These are phyloP conservation scores for Phytophthora citricola DNA, from an alignment of 352 stramenopile genomes.

Conservation along the genomic window DNA sequence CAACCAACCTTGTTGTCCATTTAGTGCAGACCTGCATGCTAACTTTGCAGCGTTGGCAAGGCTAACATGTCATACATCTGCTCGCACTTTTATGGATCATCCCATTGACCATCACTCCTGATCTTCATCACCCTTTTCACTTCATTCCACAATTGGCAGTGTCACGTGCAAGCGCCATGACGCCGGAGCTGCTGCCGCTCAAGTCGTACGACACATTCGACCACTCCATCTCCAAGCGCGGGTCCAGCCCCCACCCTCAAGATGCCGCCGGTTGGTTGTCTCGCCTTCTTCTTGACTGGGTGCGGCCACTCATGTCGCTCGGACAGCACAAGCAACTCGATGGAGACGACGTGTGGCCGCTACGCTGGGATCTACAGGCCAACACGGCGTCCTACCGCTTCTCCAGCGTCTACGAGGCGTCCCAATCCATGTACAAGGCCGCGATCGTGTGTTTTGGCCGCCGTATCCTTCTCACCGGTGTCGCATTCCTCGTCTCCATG, in stretches of 20 bases:
- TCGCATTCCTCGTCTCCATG: conserved; percentile 55
- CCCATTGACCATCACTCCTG: conserved; percentile 22
- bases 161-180: conserved; percentile 1
- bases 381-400: conserved; percentile 32
- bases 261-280: conserved; percentile 38
- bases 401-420: conserved; percentile 29
- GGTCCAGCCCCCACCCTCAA: conserved; percentile 26
- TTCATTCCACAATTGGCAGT: conserved; percentile 15
- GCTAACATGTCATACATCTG: background rate
- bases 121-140: background rate
- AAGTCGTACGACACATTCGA: conserved; percentile 43
- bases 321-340: conserved; percentile 56
- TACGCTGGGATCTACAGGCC: conserved; percentile 40
- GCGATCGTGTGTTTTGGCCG: conserved; percentile 44
- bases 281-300: conserved; percentile 55
- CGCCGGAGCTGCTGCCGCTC: conserved; percentile 24
- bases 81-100: background rate
- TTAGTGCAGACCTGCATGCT: background rate
- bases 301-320: conserved; percentile 51
- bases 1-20: too few species aligned
- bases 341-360: conserved; percentile 50
- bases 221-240: conserved; percentile 27
- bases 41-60: background rate
- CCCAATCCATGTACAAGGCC: conserved; percentile 41
- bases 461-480: conserved; percentile 47